Evolutionary conservation across 1,139 yeast species (phyloP).

Genomic region (Trichomonascaceae sp.): DNA sequence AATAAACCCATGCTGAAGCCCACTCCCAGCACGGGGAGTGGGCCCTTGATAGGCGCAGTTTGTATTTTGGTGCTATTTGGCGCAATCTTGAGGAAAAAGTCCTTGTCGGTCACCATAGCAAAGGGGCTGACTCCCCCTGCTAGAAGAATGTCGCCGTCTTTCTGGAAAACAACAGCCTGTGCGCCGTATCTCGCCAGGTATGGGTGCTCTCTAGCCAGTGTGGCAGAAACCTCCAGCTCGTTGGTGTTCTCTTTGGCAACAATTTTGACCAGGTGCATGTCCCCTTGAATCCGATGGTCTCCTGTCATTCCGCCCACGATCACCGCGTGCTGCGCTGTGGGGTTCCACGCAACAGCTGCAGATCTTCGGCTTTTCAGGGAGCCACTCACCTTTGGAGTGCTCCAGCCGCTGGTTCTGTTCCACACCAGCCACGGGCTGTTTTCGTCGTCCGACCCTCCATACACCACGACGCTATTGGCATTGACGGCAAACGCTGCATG

Average conservation of each 20-base stretch:
- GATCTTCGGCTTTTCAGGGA: conserved; percentile 10
- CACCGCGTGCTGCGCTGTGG: conserved; percentile 26
- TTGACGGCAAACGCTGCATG: conserved; percentile 35
- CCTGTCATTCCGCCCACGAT: conserved; percentile 43
- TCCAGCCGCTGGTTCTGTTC: conserved; percentile 13
- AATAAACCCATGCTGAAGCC: conserved; percentile 36
- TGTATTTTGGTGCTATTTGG: conserved; percentile 10
- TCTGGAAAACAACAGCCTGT: conserved; percentile 13
- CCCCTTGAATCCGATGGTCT: conserved; percentile 26
- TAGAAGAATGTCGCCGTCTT: conserved; percentile 28
- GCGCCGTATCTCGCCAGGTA: conserved; percentile 38
- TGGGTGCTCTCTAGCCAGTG: conserved; percentile 10
- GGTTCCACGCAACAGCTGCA: conserved; percentile 27
- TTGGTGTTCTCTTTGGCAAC: too few species aligned
- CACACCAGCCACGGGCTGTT: conserved; percentile 18
- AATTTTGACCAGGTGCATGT: conserved; percentile 9
- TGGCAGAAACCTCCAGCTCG: conserved; percentile 1
- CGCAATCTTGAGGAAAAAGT: conserved; percentile 30
- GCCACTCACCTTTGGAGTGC: conserved; percentile 1
- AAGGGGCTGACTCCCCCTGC: conserved; percentile 50
- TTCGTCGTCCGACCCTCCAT: conserved; percentile 35
- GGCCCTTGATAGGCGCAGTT: conserved; percentile 8
- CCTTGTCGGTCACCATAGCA: conserved; percentile 27
- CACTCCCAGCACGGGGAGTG: conserved; percentile 39
- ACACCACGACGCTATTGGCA: conserved; percentile 32